phyloP scores from a whole-genome alignment of 768 basidiomycete genomes.

The Rhizopogon rudus region DNA sequence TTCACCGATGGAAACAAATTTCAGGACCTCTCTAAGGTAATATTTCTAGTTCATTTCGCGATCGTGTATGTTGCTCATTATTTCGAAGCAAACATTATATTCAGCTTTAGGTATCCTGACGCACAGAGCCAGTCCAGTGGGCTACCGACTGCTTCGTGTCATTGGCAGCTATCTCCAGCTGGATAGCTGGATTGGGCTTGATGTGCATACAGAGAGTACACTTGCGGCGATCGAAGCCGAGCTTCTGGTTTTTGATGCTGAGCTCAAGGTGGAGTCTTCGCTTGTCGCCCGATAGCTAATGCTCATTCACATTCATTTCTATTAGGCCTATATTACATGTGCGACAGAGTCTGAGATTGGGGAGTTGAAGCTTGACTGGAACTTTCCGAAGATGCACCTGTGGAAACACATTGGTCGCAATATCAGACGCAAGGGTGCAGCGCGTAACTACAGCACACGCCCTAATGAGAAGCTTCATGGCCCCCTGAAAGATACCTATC shows the following conservation, averaged over 20 bases:
- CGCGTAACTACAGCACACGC: constrained; percentile 26
- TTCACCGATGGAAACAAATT: constrained; percentile 33
- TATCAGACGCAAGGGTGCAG: constrained; percentile 27
- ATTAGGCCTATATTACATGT: neutral
- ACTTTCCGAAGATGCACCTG: too few species aligned
- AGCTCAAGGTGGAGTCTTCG: constrained; percentile 18
- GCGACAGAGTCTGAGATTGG: neutral
- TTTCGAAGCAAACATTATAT: neutral
- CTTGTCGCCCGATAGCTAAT: neutral
- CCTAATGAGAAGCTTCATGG: constrained; percentile 28
- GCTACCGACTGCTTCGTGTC: constrained; percentile 22
- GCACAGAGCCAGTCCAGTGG: constrained; percentile 2
- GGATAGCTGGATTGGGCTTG: constrained; percentile 22
- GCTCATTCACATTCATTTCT: neutral
- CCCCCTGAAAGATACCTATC: constrained; percentile 22
- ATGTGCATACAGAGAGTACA: constrained; percentile 28
- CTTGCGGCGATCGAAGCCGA: constrained; percentile 14
- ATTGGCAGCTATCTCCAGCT: constrained; percentile 27
- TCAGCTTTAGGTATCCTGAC: neutral
- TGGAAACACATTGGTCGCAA: constrained; percentile 27
- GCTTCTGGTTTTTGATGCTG: constrained; percentile 11
- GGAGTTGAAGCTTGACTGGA: constrained; percentile 23
- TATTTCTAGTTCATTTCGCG: neutral
- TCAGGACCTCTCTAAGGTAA: constrained; percentile 32
- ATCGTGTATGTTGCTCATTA: neutral